Evolutionary conservation across 805 yeast species (phyloP).

Genomic region (Kregervanrija pseudodelftensis): DNA sequence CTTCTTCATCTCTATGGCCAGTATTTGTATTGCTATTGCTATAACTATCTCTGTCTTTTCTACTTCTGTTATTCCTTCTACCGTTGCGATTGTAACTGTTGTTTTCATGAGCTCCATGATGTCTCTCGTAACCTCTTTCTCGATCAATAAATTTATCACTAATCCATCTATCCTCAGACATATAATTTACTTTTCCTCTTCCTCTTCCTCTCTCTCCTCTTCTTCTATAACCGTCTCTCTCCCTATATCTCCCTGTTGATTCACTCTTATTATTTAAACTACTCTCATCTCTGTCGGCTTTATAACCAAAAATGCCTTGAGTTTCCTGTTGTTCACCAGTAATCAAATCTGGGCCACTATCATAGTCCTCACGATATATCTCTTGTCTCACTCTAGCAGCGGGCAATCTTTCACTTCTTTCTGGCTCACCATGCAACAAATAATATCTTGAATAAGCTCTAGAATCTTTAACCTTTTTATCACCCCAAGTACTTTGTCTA

Average conservation of each 20-base stretch:
- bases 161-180: no score
- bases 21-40: not conserved
- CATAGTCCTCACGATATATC: constrained; percentile 8
- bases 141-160: no score
- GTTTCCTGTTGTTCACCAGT: constrained; percentile 28
- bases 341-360: constrained; percentile 25
- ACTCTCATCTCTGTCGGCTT: constrained; percentile 25
- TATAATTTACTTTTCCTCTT: not conserved
- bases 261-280: not conserved
- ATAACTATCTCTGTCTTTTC: constrained; percentile 1
- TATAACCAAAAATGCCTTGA: constrained; percentile 32
- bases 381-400: constrained; percentile 14
- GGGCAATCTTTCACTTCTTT: constrained; percentile 27
- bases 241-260: not conserved
- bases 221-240: constrained; percentile 4
- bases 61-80: constrained; percentile 5
- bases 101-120: no score
- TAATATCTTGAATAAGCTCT: constrained; percentile 56
- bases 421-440: constrained; percentile 66
- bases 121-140: no score
- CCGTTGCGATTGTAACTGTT: no score
- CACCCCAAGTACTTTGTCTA: constrained; percentile 47
- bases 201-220: constrained; percentile 7
- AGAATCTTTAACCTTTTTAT: constrained; percentile 52
- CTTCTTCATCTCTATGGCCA: constrained; percentile 21